Percentiles rank a stretch among this genome's conserved stretches.
Evolutionary conservation across 2,329 filamentous ascomycete species (phyloP).

Genomic region (Sporothrix pseudoabietina): DNA sequence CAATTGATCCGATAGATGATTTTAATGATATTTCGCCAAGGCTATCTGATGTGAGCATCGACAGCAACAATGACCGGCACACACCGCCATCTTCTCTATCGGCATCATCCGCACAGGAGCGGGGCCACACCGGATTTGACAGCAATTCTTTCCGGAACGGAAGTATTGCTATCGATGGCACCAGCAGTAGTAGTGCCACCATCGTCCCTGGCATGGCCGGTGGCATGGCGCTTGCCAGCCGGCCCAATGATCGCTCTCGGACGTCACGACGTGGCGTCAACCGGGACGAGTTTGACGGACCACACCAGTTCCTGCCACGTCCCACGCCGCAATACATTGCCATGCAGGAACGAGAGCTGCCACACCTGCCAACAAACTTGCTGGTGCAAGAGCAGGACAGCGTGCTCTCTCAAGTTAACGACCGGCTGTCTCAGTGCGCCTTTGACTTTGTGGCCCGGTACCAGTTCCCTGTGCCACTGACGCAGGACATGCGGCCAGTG

Average conservation of each 20-base stretch:
- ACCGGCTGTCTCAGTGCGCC: slow-evolving; percentile 79
- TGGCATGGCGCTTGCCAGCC: slow-evolving; percentile 45
- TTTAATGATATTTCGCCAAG: slow-evolving; percentile 55
- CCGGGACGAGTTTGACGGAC: slow-evolving; percentile 86
- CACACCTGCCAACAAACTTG: slow-evolving; percentile 79
- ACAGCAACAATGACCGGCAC: slow-evolving; percentile 50
- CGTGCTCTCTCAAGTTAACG: slow-evolving; percentile 78
- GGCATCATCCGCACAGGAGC: not conserved
- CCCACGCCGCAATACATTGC: slow-evolving; percentile 71
- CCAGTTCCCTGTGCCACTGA: slow-evolving; percentile 83
- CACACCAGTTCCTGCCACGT: slow-evolving; percentile 76
- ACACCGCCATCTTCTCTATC: slow-evolving; percentile 38
- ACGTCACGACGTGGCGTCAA: slow-evolving; percentile 73
- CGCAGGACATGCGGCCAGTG: slow-evolving; percentile 77
- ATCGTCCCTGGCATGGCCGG: slow-evolving; percentile 1
- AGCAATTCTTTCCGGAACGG: not conserved
- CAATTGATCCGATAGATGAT: slow-evolving; percentile 61
- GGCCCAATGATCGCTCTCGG: slow-evolving; percentile 54
- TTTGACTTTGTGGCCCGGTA: slow-evolving; percentile 92
- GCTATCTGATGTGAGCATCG: slow-evolving; percentile 62
- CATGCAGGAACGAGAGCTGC: slow-evolving; percentile 76
- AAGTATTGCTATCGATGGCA: not conserved
- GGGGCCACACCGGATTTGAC: not conserved
- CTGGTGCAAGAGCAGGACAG: slow-evolving; percentile 82
- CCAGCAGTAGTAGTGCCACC: slow-evolving; percentile 39